Base-by-base conservation (phyloP, 2,329 filamentous ascomycete species). In the Emergomyces pasteurianus region DNA sequence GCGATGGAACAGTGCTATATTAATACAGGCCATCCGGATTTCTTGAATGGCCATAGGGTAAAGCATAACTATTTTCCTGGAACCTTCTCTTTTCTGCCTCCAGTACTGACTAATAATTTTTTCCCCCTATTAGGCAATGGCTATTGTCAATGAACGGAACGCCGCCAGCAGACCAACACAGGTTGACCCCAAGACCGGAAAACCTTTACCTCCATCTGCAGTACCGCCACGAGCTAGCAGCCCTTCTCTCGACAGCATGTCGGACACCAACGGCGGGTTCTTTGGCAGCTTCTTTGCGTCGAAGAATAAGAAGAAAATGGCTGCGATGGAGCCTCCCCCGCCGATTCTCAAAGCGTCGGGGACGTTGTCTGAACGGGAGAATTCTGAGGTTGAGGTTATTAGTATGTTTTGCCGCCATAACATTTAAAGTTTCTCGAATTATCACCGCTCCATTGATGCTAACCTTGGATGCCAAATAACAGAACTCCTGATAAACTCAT, bases 261-360 rank as follows among this genome's bases (percentile, higher is more conserved):
- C 78, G 42, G 77, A 76, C 34, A 75, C 74, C 63, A 89, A 89
- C 71, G 79, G 82, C 63, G 91, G 92, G 43, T 99, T 99, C 83
- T 99, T 99, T 69, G 94, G 94, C 67, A 95, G 90, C 71, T 99
- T 99, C 83, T 99, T 96, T 73, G 90, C 94, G 12, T 92, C 90
- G 72, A 99, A 97, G 84, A 99, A 97, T 80, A 99, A 97, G 86
- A 99, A 99, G 87, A 97, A 96, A 86, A 95, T 95, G 78, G 94
- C 94, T n/a, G 92, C 92, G 55, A 99, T 99, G 94, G 94, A 99
- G 74, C 82, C 94, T 16, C 94, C 94, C 46, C 94, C 94, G 64
- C 85, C 94, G 36, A 92, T 86, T 49, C 84, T 99, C 61, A 99
- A 96, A 80, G 94, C 94, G 40, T 95, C 90, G 2, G 92, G 94